Evolutionary conservation across 2,329 filamentous ascomycete species (phyloP), one percentile per base, ranked within the genome.

Genomic region (Epichloe baconii): DNA sequence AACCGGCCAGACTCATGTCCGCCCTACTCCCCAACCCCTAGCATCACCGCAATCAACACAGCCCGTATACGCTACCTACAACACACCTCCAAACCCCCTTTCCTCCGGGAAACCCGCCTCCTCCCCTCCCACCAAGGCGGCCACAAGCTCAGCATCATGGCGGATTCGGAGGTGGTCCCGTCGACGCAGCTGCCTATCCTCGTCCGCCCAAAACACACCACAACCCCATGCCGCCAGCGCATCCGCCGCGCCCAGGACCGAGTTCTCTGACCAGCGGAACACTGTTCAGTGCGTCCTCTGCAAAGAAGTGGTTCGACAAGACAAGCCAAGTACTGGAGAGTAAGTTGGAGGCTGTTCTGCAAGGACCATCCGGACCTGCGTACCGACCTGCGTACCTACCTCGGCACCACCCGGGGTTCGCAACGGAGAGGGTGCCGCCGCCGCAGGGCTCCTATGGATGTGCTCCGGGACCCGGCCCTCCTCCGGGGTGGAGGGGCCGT

Each of bases 251-350:
- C 23, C 51, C 57, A 42, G 56, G 56, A 19, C 49, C 59, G 31
- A 53, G 56, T 19, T 51, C 52, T 3, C 43, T 57, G 11, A 56
- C 57, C 36, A 37, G 44, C 14, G 43, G 50, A 2, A 62, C 60
- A 35, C 55, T 67, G 14, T 65, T 68, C 45, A 62, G 64, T 26
- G 61, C 61, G 52, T 61, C 59, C 36, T 64, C 64, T 17, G 66
- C 64, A 1, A 60, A 63, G 52, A 66, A 63, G 50, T 67, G 65
- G 61, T 47, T 68, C 12, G 63, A 61, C 48, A 68, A 64, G 58
- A 68, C 66, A 26, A 62, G 62, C 23, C 60, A 65, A 44, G 62
- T 60, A 12, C 54, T 69, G 21, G 66, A 68, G 54, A 65, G 57
- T 45, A 65, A 58, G 36, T 53, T 66, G 44, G 65, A 61, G 21